A percentile compares a stretch with the other conserved stretches of the same genome.
Evolutionary conservation across 768 basidiomycete species (phyloP).

Genomic region (Lentinula sp.): DNA sequence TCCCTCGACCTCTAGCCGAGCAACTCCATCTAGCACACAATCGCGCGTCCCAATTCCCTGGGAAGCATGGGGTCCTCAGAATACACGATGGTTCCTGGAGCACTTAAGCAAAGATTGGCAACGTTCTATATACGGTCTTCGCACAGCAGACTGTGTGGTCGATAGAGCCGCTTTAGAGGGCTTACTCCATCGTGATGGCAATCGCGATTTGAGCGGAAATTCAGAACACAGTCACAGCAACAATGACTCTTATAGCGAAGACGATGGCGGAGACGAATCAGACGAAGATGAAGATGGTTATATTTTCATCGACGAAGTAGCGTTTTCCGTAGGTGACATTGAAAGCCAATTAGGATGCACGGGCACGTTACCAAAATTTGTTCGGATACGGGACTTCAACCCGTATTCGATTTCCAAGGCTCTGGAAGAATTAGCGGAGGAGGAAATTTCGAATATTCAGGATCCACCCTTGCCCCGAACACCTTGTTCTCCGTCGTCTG

Average conservation of each 20-base stretch:
- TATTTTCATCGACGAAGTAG: background rate
- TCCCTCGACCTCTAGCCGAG: conserved; percentile 4
- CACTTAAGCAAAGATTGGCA: conserved; percentile 48
- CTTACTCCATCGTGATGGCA: background rate
- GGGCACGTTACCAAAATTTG: background rate
- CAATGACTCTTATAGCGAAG: background rate
- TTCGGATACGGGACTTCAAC: conserved; percentile 35
- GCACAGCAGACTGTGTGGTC: conserved; percentile 40
- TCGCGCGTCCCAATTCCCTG: conserved; percentile 28
- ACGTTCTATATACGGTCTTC: conserved; percentile 45
- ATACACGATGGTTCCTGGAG: conserved; percentile 51
- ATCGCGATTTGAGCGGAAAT: background rate
- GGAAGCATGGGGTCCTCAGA: conserved; percentile 45
- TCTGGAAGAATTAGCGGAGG: conserved; percentile 3
- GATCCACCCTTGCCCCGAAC: background rate
- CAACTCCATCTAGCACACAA: conserved; percentile 15
- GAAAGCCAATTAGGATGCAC: background rate
- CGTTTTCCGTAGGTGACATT: background rate
- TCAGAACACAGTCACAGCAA: background rate
- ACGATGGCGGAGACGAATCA: conserved; percentile 1
- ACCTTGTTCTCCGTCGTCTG: background rate
- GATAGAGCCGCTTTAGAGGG: conserved; percentile 2
- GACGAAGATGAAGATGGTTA: background rate
- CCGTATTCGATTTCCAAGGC: conserved; percentile 21
- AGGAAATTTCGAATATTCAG: background rate